phyloP scores from a whole-genome alignment of 805 yeast species.

The Diddensiella transvaalensis region DNA sequence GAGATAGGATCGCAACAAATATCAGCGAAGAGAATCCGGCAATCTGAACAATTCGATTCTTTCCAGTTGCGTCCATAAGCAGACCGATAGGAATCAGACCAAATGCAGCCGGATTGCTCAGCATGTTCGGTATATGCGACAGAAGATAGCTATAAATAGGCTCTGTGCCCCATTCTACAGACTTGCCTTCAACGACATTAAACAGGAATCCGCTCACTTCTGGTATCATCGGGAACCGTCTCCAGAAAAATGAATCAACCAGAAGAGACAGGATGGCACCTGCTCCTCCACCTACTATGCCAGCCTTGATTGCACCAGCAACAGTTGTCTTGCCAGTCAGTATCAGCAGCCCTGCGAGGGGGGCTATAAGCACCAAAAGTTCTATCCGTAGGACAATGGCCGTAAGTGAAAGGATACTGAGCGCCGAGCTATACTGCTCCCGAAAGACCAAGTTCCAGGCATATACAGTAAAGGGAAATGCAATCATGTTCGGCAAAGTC shows the following conservation, averaged over 20 bases:
- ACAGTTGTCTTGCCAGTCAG: conserved; percentile 47
- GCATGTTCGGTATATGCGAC: conserved; percentile 43
- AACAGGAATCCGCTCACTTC: conserved; percentile 69
- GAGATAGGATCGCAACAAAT: conserved; percentile 62
- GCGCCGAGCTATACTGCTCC: conserved; percentile 39
- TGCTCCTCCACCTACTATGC: conserved; percentile 44
- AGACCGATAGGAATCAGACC: conserved; percentile 43
- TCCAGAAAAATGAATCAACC: conserved; percentile 81
- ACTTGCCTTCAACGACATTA: conserved; percentile 72
- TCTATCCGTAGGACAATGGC: conserved; percentile 74
- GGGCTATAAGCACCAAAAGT: conserved; percentile 43
- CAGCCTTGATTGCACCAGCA: conserved; percentile 27
- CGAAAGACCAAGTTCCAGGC: conserved; percentile 50
- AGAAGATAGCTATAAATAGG: conserved; percentile 69
- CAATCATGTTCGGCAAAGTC: conserved; percentile 78
- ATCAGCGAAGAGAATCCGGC: conserved; percentile 49
- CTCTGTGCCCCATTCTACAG: conserved; percentile 80
- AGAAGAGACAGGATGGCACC: conserved; percentile 48
- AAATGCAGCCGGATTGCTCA: conserved; percentile 34
- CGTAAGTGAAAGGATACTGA: conserved; percentile 55
- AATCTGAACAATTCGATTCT: conserved; percentile 38
- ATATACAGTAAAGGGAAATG: conserved; percentile 64
- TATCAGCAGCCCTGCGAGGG: conserved; percentile 40
- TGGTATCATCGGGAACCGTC: conserved; percentile 50
- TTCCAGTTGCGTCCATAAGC: conserved; percentile 35